Conservation (phyloP, 139 green algal species). For the Zygnema circumcarinatum region DNA sequence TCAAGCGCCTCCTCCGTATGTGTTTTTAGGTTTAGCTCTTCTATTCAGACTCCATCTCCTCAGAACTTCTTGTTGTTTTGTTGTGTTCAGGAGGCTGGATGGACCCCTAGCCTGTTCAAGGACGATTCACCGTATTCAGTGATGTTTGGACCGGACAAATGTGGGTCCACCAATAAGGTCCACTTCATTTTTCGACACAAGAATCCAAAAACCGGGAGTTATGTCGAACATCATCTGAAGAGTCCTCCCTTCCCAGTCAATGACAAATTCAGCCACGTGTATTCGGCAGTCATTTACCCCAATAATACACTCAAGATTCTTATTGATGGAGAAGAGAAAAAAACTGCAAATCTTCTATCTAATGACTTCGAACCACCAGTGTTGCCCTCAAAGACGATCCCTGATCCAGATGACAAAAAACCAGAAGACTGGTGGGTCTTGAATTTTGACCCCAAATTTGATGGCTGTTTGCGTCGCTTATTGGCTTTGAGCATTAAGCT, state of each 20-base stretch:
- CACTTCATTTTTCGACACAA: constrained; percentile 91
- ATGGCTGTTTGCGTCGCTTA: too few relatives aligned
- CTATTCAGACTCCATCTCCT: too few relatives aligned
- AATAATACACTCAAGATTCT: constrained; percentile 67
- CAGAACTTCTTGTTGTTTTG: constrained; percentile 12
- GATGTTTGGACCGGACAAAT: constrained; percentile 99
- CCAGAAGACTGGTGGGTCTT: constrained; percentile 67
- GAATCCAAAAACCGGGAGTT: constrained; percentile 82
- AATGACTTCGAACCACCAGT: constrained; percentile 66
- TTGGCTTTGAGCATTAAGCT: too few relatives aligned
- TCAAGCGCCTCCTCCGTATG: too few relatives aligned
- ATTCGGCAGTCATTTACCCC: constrained; percentile 65
- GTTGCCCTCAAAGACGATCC: constrained; percentile 65
- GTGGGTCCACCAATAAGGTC: constrained; percentile 82
- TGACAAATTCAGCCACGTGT: constrained; percentile 65
- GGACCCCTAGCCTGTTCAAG: constrained; percentile 69
- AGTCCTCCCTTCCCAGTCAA: constrained; percentile 69
- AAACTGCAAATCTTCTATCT: constrained; percentile 55
- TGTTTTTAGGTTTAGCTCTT: too few relatives aligned
- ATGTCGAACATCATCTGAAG: constrained; percentile 91
- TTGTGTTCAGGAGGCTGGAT: constrained; percentile 59
- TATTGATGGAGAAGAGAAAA: constrained; percentile 65
- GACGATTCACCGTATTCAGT: constrained; percentile 93
- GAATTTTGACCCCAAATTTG: too few relatives aligned
- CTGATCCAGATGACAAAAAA: constrained; percentile 68